A percentile compares a stretch with the other conserved stretches of the same genome.
phyloP scores from a whole-genome alignment of 768 basidiomycete genomes.

The Hysterangium stoloniferum region DNA sequence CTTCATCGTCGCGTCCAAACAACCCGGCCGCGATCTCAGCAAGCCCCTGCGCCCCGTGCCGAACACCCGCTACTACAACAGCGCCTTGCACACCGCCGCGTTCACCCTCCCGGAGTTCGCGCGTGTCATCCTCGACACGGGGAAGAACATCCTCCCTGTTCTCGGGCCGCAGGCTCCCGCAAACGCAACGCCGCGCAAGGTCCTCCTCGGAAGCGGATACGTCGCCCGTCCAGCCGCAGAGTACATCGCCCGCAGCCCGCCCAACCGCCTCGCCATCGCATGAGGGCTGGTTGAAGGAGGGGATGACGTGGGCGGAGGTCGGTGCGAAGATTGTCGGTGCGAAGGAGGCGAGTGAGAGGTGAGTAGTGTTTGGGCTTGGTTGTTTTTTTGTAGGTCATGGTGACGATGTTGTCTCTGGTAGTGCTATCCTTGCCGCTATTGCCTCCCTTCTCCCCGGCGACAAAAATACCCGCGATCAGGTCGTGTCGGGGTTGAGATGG shows the following conservation, averaged over 20 bases:
- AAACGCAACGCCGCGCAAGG: no score
- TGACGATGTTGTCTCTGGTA: no score
- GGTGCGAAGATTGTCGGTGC: slow-evolving; percentile 70
- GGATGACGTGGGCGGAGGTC: slow-evolving; percentile 77
- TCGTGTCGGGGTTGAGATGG: slow-evolving; percentile 87
- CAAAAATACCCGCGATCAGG: slow-evolving; percentile 66
- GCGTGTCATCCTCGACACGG: slow-evolving; percentile 64
- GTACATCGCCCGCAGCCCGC: slow-evolving; percentile 75
- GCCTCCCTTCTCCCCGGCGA: slow-evolving; percentile 43
- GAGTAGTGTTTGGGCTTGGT: no score
- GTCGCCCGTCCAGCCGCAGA: slow-evolving; percentile 96
- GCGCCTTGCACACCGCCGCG: slow-evolving; percentile 67
- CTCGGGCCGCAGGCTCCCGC: slow-evolving; percentile 66
- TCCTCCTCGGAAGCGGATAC: slow-evolving; percentile 91
- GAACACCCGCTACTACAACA: slow-evolving; percentile 79
- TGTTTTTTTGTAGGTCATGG: no score
- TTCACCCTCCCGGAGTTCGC: slow-evolving; percentile 95
- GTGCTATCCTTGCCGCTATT: not conserved
- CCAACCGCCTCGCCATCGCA: slow-evolving; percentile 77
- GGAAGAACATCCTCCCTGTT: slow-evolving; percentile 59
- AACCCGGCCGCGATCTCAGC: slow-evolving; percentile 53
- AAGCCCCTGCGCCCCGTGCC: slow-evolving; percentile 66
- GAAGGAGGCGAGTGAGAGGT: slow-evolving; percentile 64
- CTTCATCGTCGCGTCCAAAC: slow-evolving; percentile 84
- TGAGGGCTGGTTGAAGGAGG: slow-evolving; percentile 72